These are phyloP conservation scores for Inga oerstediana DNA, from an alignment of 306 rosid species.

Conservation along the genomic window DNA sequence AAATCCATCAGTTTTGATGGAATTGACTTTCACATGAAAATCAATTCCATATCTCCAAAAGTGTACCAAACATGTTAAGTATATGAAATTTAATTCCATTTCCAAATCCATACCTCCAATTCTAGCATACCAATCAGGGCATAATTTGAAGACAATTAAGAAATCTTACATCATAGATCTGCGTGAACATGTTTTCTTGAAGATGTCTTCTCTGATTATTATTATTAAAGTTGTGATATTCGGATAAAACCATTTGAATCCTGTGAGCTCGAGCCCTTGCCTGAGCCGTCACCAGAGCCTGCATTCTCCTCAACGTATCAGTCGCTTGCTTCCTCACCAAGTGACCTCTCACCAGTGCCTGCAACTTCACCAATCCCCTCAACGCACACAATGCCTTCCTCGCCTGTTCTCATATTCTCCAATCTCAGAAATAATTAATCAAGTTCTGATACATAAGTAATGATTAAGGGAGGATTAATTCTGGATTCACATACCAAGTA, in stretches of 20 bases:
- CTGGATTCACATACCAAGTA: conserved; percentile 59
- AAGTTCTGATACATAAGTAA: too few relatives aligned
- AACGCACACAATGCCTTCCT: conserved; percentile 84
- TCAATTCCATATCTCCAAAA: too few relatives aligned
- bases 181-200: conserved; percentile 50
- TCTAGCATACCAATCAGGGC: too few relatives aligned
- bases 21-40: too few relatives aligned
- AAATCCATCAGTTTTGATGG: too few relatives aligned
- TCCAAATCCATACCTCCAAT: too few relatives aligned
- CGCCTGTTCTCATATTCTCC: conserved; percentile 46
- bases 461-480: neutral
- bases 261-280: conserved; percentile 89
- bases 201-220: conserved; percentile 51
- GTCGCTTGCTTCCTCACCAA: conserved; percentile 85
- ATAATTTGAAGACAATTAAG: neutral
- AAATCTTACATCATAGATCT: conserved; percentile 61
- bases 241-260: conserved; percentile 52
- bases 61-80: too few relatives aligned
- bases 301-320: conserved; percentile 81
- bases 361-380: conserved; percentile 88
- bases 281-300: conserved; percentile 88
- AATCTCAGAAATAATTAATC: neutral
- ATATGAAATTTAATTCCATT: too few relatives aligned
- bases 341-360: conserved; percentile 92
- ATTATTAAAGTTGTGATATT: conserved; percentile 40